phyloP scores from a whole-genome alignment of 2,329 filamentous ascomycete genomes.

The Claviceps cyperi region DNA sequence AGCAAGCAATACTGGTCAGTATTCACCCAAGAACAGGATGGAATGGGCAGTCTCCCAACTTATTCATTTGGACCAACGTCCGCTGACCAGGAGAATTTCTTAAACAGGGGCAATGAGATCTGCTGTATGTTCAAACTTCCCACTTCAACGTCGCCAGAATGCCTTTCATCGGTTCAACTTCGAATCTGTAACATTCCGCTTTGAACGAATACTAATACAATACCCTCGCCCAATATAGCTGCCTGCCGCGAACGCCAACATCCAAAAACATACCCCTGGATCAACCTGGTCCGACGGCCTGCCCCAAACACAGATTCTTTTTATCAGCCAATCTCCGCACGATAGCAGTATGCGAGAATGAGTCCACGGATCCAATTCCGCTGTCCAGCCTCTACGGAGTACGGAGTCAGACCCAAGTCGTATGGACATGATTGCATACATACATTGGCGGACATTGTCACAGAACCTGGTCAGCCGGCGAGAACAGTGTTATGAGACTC shows the following conservation, averaged over 20 bases:
- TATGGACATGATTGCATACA: too few species aligned
- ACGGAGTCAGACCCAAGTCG: too few species aligned
- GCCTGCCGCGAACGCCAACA: slow-evolving; percentile 25
- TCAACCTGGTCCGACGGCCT: slow-evolving; percentile 23
- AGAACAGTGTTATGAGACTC: too few species aligned
- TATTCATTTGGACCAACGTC: too few species aligned
- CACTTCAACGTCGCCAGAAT: neutral
- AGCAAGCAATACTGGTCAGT: slow-evolving; percentile 32
- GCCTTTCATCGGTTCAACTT: too few species aligned
- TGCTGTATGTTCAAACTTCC: slow-evolving; percentile 29
- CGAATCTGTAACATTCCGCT: neutral
- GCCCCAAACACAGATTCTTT: slow-evolving; percentile 15
- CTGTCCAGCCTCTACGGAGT: too few species aligned
- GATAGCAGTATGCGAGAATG: slow-evolving; percentile 4
- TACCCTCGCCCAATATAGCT: slow-evolving; percentile 13
- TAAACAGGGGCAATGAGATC: slow-evolving; percentile 27
- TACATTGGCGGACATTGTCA: too few species aligned
- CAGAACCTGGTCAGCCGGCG: too few species aligned
- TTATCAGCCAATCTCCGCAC: slow-evolving; percentile 16
- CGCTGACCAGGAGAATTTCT: slow-evolving; percentile 1
- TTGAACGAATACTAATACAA: slow-evolving; percentile 6
- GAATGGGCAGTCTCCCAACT: too few species aligned
- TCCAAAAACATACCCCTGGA: slow-evolving; percentile 24
- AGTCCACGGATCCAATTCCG: neutral
- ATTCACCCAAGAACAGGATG: neutral